A percentile compares a stretch with the other conserved stretches of the same genome.
Conservation (phyloP, 306 rosid species). For the Cicer cuneatum region DNA sequence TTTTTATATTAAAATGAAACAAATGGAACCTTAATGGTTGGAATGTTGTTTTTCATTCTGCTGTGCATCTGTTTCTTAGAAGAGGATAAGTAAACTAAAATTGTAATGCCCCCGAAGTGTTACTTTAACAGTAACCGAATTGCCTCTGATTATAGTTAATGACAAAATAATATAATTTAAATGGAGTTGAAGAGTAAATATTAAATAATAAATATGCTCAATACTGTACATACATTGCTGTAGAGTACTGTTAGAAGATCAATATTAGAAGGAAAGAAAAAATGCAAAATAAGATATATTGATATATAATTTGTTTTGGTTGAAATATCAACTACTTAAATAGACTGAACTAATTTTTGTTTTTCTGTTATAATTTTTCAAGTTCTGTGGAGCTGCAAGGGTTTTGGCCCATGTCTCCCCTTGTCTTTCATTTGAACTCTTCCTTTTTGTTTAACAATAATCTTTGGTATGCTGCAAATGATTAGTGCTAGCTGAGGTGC, state of each 20-base stretch:
- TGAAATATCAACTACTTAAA: constrained; percentile 11
- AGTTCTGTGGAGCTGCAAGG: constrained; percentile 20
- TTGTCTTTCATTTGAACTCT: neutral
- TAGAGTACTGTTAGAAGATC: constrained; percentile 13
- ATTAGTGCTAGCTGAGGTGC: neutral
- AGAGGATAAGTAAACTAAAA: constrained; percentile 1
- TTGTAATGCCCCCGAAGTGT: neutral
- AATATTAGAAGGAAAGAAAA: constrained; percentile 11
- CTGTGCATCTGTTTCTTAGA: neutral
- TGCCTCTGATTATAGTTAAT: neutral
- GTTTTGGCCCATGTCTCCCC: neutral
- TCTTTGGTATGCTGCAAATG: neutral
- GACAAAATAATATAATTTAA: neutral
- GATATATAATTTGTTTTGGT: constrained; percentile 28
- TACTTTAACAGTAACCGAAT: neutral
- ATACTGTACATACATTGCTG: neutral
- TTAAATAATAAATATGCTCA: constrained; percentile 19
- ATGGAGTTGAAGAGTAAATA: constrained; percentile 17
- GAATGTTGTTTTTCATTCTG: constrained; percentile 12
- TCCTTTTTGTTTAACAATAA: neutral
- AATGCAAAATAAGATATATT: constrained; percentile 15
- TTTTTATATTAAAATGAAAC: constrained; percentile 6
- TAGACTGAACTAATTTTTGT: constrained; percentile 4
- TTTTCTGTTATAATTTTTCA: constrained; percentile 8
- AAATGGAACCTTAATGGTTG: neutral